Evolutionary conservation across 192 early-diverging fungal genomes (phyloP), one percentile per base, ranked within the genome.

Genomic region (Rhizophagus sp.): DNA sequence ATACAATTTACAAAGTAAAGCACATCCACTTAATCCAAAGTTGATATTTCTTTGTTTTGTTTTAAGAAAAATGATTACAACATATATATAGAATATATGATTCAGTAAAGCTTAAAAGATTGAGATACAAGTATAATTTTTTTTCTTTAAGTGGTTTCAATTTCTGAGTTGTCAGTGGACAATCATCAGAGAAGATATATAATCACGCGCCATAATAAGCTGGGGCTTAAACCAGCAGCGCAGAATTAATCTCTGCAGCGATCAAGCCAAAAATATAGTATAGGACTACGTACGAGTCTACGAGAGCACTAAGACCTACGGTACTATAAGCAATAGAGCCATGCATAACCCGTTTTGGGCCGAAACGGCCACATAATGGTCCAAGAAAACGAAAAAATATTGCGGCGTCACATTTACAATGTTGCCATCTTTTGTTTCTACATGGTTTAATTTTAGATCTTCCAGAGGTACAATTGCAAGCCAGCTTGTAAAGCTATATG

Each of bases 181-280:
- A n/a, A n/a, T n/a, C n/a, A 30, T 30, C 27, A 30, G 27, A 30
- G 27, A 30, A 1, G 27, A 30, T 1, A 30, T 30, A 30, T 30
- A 30, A 30, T 30, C 27, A 84, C 78, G 52, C 85, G 84, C 91
- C 91, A 92, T 41, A 90, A 88, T 27, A 82, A 50, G 25, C 79
- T 74, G 81, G 66, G 66, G 83, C 73, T 15, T 73, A 62, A 27
- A n/a, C 79, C 9, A 33, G 10, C 57, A 39, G 4, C n/a, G n/a
- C n/a, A n/a, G 1, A 72, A 36, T 57, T 36, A 73, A 88, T 80
- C 62, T 27, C 78, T 61, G 80, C 81, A 71, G 85, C 82, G n/a
- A 92, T 79, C 30, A 86, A 22, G 91, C 91, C 83, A 92, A 91
- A 50, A 91, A 25, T 39, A 91, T 79, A 63, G 84, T 89, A 92